Base-by-base conservation (phyloP, 1,284 basidiomycete genomes). In the Trametes sp. region DNA sequence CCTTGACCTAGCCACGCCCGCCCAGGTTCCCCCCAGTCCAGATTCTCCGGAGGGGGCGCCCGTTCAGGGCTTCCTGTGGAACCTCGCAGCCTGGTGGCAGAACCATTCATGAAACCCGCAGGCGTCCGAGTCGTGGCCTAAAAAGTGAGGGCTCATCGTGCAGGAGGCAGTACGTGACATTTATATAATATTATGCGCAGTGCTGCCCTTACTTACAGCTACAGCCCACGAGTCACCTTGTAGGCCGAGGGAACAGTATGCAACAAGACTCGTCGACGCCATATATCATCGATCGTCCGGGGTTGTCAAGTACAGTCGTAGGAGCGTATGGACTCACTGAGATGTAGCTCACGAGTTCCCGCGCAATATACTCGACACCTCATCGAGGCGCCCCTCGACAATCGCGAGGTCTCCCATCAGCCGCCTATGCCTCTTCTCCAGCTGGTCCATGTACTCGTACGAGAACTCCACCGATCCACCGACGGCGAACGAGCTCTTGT, bases 351-450 rank as follows among this genome's bases (percentile, higher is more conserved):
- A 26, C 5, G 2, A 16, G 24, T 51, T 24, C 11, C 35, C 14
- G 11, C 57, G 45, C 36, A 73, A 28, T 57, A 65, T 42, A 10
- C 63, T 51, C 51, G 68, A 65, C 19, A 75, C 64, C 50, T 68
- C 64, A 28, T 67, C 69, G 36, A 78, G 48, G 16, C 73, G 69
- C 8, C 57, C 64, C 46, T 73, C 72, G 11, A 76, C 68, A 14
- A 70, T 63, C 13, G 67, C 66, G 28, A 77, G 73, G 46, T 76
- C 73, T 33, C 64, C 63, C 71, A 77, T 64, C 4, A 78, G 68
- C 24, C 57, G 61, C 14, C 53, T 60, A 63, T 74, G 65, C 51
- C 70, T 57, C 54, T 60, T 63, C 51, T 75, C 70, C 36, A 75
- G 58, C 16, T 67, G 62, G 19, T 73, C 72, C 31, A 75, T 38